Conservation (phyloP, 208 protist species). For the Crithidia fasciculata region DNA sequence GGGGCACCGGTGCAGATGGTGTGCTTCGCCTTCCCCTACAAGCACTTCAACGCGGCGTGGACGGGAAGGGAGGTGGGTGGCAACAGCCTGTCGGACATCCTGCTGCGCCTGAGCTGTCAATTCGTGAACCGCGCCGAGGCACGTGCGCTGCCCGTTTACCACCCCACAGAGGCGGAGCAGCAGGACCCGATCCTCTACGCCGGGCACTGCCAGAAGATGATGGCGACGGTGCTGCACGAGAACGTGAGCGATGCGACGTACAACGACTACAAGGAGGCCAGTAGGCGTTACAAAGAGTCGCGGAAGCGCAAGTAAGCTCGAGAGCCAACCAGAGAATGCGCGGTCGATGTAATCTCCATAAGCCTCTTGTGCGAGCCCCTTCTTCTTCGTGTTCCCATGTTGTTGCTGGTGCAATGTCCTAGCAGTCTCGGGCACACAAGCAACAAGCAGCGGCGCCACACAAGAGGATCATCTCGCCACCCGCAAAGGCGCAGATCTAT, state of each 20-base stretch:
- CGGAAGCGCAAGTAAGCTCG: conserved; percentile 30
- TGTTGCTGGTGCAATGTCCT: no score
- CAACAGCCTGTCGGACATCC: conserved; percentile 64
- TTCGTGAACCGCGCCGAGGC: conserved; percentile 87
- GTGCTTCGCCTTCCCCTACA: conserved; percentile 83
- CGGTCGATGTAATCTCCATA: no score
- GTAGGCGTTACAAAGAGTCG: conserved; percentile 18
- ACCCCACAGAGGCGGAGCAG: conserved; percentile 84
- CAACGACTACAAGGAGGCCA: conserved; percentile 59
- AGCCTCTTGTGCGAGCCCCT: no score
- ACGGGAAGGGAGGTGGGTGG: conserved; percentile 73
- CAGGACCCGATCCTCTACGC: conserved; percentile 77
- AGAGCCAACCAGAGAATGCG: no score
- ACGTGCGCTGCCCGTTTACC: conserved; percentile 84
- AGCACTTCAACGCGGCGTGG: conserved; percentile 91
- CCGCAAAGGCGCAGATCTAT: no score
- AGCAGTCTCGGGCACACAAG: no score
- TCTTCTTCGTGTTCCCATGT: no score
- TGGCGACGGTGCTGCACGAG: conserved; percentile 69
- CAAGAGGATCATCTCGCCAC: no score
- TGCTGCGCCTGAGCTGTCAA: conserved; percentile 81
- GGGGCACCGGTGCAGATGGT: conserved; percentile 90
- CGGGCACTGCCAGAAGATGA: conserved; percentile 84
- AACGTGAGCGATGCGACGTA: conserved; percentile 72
- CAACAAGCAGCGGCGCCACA: no score